A percentile compares a stretch with the other conserved stretches of the same genome.
Conservation (phyloP, 2,329 filamentous ascomycete genomes). For the Colletotrichum sp. region DNA sequence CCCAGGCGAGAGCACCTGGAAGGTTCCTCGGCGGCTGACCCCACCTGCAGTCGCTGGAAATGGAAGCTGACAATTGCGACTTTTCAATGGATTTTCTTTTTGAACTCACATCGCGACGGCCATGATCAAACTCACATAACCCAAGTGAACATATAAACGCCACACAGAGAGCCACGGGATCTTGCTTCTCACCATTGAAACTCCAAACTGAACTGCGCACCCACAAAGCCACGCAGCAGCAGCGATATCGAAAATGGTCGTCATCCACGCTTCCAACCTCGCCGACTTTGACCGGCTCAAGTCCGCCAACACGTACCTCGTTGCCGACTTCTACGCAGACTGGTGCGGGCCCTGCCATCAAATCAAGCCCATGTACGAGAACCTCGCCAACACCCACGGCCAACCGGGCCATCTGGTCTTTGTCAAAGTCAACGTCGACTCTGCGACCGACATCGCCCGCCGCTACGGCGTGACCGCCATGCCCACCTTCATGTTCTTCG, state of each 20-base stretch:
- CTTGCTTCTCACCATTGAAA: neutral
- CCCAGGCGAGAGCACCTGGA: conserved; percentile 1
- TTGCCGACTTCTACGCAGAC: conserved; percentile 62
- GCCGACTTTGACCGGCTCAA: conserved; percentile 56
- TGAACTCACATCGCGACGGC: neutral
- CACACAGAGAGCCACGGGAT: neutral
- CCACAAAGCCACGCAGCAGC: neutral
- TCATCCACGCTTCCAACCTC: conserved; percentile 44
- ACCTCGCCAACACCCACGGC: conserved; percentile 45
- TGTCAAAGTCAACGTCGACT: conserved; percentile 65
- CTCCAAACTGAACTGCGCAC: neutral
- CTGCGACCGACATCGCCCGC: conserved; percentile 52
- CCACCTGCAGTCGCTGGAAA: neutral
- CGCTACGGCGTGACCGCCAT: conserved; percentile 59
- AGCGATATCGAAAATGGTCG: conserved; percentile 28
- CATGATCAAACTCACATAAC: neutral
- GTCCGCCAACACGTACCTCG: conserved; percentile 52
- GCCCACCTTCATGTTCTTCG: conserved; percentile 67
- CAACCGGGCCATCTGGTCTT: conserved; percentile 53
- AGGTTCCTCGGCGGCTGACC: conserved; percentile 1
- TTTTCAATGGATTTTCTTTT: neutral
- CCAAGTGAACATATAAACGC: neutral
- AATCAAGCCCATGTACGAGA: conserved; percentile 60
- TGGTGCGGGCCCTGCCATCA: conserved; percentile 68
- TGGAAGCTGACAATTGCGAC: conserved; percentile 6